Evolutionary conservation across 495 filamentous ascomycete genomes (phyloP), one percentile per base, ranked within the genome.

Genomic region (Aspergillus saccharolyticus): DNA sequence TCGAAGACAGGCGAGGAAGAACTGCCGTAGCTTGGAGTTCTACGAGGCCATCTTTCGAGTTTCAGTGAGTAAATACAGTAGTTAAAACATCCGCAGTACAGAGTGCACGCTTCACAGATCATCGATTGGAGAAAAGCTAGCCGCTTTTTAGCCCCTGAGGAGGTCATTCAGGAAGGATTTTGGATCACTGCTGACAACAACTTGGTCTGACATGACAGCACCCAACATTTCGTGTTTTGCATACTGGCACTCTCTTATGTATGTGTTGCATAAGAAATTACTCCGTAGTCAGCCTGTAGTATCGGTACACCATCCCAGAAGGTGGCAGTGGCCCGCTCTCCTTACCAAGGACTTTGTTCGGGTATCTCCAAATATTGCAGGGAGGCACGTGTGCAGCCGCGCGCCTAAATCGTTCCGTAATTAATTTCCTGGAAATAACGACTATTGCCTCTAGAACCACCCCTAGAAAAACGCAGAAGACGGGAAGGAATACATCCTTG

Each of bases 11-110:
- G 53, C 19, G 25, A 52, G 44, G 43, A 46, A 39, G n/a, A n/a
- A n/a, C n/a, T n/a, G n/a, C n/a, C n/a, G n/a, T n/a, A n/a, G 42
- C 42, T 44, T 33, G 24, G 57, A 42, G 57, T 59, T 58, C 56
- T 39, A 53, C 56, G 28, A 48, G 14, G 21, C 17, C 3, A 28
- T 28, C 25, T 28, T 28, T 28, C 25, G 4, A n/a, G n/a, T n/a
- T n/a, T n/a, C n/a, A n/a, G n/a, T n/a, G n/a, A n/a, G n/a, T n/a
- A n/a, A n/a, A n/a, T n/a, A n/a, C n/a, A n/a, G n/a, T n/a, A n/a
- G n/a, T n/a, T n/a, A n/a, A n/a, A n/a, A n/a, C n/a, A n/a, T n/a
- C n/a, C n/a, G n/a, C n/a, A n/a, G n/a, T n/a, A n/a, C n/a, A n/a
- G n/a, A n/a, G n/a, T n/a, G 25, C 25, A 28, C 3, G 3, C 9